Conservation (phyloP, 2,329 filamentous ascomycete species). For the Diaporthe sp. region DNA sequence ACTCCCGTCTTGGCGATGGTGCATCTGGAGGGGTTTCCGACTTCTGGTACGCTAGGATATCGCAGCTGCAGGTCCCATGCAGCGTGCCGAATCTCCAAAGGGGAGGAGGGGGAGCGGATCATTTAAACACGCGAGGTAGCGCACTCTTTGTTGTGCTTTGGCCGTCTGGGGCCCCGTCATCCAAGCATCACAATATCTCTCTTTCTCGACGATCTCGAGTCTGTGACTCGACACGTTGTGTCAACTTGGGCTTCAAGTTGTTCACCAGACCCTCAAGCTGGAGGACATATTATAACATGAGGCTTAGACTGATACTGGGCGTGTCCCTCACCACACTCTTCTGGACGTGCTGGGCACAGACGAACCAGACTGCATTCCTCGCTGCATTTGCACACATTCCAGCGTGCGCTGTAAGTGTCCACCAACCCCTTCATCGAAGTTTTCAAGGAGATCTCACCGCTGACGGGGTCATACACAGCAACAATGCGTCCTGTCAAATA, state of each 20-base stretch:
- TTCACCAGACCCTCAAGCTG: neutral
- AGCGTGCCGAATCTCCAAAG: conserved; percentile 19
- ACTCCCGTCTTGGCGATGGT: conserved; percentile 27
- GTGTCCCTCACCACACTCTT: conserved; percentile 8
- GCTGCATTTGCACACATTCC: conserved; percentile 29
- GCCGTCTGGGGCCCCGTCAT: neutral
- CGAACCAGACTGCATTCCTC: conserved; percentile 33
- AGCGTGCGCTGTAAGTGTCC: conserved; percentile 20
- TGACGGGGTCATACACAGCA: conserved; percentile 40
- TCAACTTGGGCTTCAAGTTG: neutral
- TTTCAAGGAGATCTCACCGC: neutral
- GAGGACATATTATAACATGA: conserved; percentile 5
- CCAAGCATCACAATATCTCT: neutral
- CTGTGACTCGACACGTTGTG: conserved; percentile 21
- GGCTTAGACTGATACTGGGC: neutral
- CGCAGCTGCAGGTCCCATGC: conserved; percentile 22
- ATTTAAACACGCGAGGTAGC: conserved; percentile 25
- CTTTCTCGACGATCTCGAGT: conserved; percentile 17
- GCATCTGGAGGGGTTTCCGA: neutral
- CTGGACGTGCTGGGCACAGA: conserved; percentile 20
- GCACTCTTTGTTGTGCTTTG: neutral
- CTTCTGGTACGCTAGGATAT: conserved; percentile 8
- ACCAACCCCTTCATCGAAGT: neutral
- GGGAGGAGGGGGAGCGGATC: neutral
- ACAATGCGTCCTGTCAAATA: conserved; percentile 44